These are phyloP conservation scores for Protostelium mycophagum DNA, from an alignment of 78 protist genomes.

Conservation along the genomic window DNA sequence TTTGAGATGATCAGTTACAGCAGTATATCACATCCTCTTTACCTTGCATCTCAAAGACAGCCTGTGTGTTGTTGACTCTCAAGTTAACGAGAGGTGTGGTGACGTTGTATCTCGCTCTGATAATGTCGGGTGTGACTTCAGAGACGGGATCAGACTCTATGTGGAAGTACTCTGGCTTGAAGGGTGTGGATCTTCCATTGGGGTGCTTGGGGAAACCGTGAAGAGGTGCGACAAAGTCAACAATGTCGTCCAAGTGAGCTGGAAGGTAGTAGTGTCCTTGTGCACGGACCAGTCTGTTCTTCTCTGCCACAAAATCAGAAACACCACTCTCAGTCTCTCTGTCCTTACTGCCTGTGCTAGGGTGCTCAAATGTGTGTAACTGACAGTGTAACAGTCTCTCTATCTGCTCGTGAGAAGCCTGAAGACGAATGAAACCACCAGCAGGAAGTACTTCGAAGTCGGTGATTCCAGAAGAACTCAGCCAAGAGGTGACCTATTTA, in stretches of 20 bases:
- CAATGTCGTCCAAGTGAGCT: constrained; percentile 2
- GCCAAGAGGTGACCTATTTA: background rate
- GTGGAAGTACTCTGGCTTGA: background rate
- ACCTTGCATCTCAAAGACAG: constrained; percentile 35
- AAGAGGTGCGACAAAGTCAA: constrained; percentile 42
- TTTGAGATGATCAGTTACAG: background rate
- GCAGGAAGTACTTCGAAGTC: background rate
- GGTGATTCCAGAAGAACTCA: background rate
- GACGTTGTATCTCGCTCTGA: constrained; percentile 28
- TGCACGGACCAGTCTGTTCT: constrained; percentile 44
- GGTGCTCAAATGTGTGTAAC: background rate
- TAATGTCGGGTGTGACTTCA: constrained; percentile 35
- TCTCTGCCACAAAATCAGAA: too few species aligned
- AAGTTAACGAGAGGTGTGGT: constrained; percentile 15
- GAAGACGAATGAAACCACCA: background rate
- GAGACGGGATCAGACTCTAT: background rate
- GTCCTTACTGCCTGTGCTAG: background rate
- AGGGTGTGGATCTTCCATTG: constrained; percentile 12
- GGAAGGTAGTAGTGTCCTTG: constrained; percentile 12
- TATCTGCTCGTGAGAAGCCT: background rate
- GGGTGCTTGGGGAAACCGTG: constrained; percentile 37
- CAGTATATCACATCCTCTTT: constrained; percentile 10
- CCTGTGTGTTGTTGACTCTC: constrained; percentile 11
- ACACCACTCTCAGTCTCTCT: too few species aligned
- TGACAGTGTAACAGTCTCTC: background rate